These are phyloP conservation scores for Chamaecyparis obtusa DNA, from an alignment of 75 land plant genomes.

Conservation along the genomic window DNA sequence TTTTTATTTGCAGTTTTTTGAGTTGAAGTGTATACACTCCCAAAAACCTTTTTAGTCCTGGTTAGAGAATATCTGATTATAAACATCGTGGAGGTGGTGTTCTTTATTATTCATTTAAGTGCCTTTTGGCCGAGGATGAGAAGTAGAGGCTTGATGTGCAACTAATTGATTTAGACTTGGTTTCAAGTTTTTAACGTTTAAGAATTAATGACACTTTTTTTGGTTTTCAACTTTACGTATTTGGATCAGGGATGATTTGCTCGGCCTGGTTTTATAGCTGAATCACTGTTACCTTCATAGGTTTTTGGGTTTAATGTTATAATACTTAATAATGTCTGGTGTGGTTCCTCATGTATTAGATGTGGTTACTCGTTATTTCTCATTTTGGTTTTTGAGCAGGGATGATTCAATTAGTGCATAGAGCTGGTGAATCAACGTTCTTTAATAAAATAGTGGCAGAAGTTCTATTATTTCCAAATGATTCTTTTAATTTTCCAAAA, in stretches of 20 bases:
- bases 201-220: not conserved
- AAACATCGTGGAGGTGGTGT: not conserved
- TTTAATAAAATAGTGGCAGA: too few relatives aligned
- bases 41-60: not conserved
- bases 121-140: not conserved
- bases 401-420: too few relatives aligned
- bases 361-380: too few relatives aligned
- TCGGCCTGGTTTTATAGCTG: not conserved
- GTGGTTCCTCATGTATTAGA: too few relatives aligned
- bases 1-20: not conserved
- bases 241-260: too few relatives aligned
- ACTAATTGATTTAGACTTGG: not conserved
- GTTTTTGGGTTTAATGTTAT: not conserved
- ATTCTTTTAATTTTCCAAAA: too few relatives aligned
- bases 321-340: not conserved
- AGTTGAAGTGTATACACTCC: not conserved
- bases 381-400: too few relatives aligned
- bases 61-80: too few relatives aligned
- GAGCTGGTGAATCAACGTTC: too few relatives aligned
- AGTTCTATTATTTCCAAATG: too few relatives aligned
- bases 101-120: not conserved
- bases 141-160: not conserved
- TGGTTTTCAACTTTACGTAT: not conserved
- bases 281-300: not conserved
- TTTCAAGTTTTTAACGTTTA: not conserved